Evolutionary conservation across 441 rosid species (phyloP).

Genomic region (Populus trichocarpa): DNA sequence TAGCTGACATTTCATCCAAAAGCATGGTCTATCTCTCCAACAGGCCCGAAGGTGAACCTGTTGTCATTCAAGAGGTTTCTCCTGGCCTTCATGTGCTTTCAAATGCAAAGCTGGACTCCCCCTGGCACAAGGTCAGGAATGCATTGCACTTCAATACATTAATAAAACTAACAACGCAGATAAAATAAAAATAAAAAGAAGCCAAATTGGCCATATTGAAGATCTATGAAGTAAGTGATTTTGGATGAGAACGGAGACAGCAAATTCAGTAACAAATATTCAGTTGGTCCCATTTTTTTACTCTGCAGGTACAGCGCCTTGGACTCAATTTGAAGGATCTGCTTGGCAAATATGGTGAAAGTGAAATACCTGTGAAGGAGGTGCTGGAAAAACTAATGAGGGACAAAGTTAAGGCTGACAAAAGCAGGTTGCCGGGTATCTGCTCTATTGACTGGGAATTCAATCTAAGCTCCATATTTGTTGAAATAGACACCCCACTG

Average conservation of each 20-base stretch:
- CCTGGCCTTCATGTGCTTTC: slow-evolving; percentile 72
- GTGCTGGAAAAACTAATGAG: slow-evolving; percentile 50
- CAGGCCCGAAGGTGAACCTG: slow-evolving; percentile 51
- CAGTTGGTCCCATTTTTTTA: background rate
- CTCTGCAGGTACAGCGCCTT: slow-evolving; percentile 42
- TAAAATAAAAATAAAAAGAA: background rate
- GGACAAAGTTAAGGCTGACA: slow-evolving; percentile 51
- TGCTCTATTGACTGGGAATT: slow-evolving; percentile 55
- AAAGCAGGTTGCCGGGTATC: slow-evolving; percentile 52
- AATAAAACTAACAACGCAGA: background rate
- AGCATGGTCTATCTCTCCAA: slow-evolving; percentile 64
- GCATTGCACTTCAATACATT: background rate
- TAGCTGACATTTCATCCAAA: slow-evolving; percentile 49
- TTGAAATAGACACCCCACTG: slow-evolving; percentile 56
- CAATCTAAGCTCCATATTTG: slow-evolving; percentile 57
- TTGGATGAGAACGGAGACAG: background rate
- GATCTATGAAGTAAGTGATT: background rate
- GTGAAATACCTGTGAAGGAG: slow-evolving; percentile 43
- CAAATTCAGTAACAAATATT: background rate
- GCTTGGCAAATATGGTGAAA: slow-evolving; percentile 35
- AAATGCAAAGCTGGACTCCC: slow-evolving; percentile 63
- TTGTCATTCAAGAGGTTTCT: slow-evolving; percentile 46
- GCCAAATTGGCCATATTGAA: background rate
- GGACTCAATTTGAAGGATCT: slow-evolving; percentile 39
- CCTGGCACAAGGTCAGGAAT: slow-evolving; percentile 56